Conservation (phyloP, 768 basidiomycete species). For the Albatrellus ellisii region DNA sequence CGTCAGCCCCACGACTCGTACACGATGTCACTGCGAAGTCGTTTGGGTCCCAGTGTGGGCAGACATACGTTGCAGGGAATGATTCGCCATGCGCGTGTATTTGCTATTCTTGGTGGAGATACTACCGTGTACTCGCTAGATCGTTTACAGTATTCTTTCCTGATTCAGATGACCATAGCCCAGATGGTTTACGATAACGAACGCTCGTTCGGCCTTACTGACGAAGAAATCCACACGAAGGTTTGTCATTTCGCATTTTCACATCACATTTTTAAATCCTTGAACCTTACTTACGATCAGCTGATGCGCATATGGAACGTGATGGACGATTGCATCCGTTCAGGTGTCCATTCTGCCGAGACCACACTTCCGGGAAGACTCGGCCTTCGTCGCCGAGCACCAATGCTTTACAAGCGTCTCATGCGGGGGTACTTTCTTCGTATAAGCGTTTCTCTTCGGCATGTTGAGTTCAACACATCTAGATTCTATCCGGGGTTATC, state of each 20-base stretch:
- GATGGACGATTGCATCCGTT: conserved; percentile 86
- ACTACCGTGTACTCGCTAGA: background rate
- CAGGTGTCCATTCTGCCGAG: conserved; percentile 72
- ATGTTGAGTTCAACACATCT: background rate
- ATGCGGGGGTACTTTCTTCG: conserved; percentile 61
- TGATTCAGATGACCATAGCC: conserved; percentile 72
- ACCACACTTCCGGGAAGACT: conserved; percentile 80
- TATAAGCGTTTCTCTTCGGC: conserved; percentile 3
- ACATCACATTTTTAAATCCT: background rate
- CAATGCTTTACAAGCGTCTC: conserved; percentile 77
- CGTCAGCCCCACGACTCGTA: too few relatives aligned
- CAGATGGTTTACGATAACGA: conserved; percentile 94
- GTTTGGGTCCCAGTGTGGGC: too few relatives aligned
- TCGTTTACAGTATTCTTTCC: background rate
- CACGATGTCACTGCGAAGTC: too few relatives aligned
- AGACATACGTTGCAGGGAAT: too few relatives aligned
- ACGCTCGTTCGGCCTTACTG: conserved; percentile 61
- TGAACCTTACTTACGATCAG: conserved; percentile 12
- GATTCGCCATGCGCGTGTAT: too few relatives aligned
- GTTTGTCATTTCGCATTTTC: conserved; percentile 21
- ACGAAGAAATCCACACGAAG: conserved; percentile 65
- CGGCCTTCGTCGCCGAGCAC: conserved; percentile 67
- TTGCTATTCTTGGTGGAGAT: background rate
- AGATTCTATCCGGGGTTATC: conserved; percentile 42
- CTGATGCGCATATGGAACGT: conserved; percentile 78